These are phyloP conservation scores for Ophiostoma ulmi DNA, from an alignment of 2,329 filamentous ascomycete species.

Conservation along the genomic window DNA sequence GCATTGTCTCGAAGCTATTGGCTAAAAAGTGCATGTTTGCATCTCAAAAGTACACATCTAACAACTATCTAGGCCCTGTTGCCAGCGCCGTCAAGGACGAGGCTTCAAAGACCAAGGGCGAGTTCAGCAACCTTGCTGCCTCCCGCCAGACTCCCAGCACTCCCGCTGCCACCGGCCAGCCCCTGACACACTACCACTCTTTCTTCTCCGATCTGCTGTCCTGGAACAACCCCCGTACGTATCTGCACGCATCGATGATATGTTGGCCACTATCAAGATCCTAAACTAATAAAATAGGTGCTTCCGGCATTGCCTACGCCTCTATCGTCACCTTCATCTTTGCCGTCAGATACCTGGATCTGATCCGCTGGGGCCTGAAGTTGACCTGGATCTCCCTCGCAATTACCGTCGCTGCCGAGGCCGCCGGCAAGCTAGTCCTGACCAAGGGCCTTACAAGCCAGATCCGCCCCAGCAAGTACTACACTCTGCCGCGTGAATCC, in stretches of 20 bases:
- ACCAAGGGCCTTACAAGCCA: constrained; percentile 60
- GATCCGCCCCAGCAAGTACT: constrained; percentile 62
- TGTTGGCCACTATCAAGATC: background rate
- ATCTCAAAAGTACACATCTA: background rate
- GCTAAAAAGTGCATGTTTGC: background rate
- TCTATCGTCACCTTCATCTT: constrained; percentile 56
- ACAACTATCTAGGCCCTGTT: constrained; percentile 47
- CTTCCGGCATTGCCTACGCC: constrained; percentile 60
- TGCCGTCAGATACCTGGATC: constrained; percentile 59
- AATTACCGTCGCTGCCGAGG: constrained; percentile 56
- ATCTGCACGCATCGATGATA: background rate
- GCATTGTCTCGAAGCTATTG: background rate
- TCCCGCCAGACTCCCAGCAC: constrained; percentile 51
- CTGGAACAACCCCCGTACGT: constrained; percentile 63
- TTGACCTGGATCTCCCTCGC: constrained; percentile 59
- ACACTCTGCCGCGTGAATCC: constrained; percentile 59
- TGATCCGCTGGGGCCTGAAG: constrained; percentile 61
- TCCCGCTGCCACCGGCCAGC: constrained; percentile 48
- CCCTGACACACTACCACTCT: constrained; percentile 64
- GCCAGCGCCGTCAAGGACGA: constrained; percentile 56
- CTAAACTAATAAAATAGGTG: constrained; percentile 41
- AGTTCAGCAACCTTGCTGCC: constrained; percentile 55
- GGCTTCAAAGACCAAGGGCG: constrained; percentile 49
- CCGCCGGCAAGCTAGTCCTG: constrained; percentile 55
- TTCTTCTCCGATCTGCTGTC: constrained; percentile 65